phyloP scores from a whole-genome alignment of 2,329 filamentous ascomycete species.

The Dothistroma septosporum region DNA sequence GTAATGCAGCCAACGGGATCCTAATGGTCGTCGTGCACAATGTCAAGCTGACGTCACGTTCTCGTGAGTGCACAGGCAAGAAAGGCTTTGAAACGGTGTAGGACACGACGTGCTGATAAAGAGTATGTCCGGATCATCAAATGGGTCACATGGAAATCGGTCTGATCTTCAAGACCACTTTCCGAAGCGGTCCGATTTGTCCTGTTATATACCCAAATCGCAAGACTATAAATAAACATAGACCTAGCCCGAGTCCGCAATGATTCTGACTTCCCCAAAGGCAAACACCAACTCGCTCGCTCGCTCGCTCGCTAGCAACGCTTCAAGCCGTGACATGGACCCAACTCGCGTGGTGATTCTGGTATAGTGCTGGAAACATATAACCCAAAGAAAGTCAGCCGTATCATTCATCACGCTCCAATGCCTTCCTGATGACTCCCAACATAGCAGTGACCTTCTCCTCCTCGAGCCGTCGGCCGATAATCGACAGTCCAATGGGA shows the following conservation, averaged over 20 bases:
- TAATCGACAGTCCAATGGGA: conserved; percentile 53
- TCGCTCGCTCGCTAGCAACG: not conserved
- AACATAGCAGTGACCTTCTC: conserved; percentile 48
- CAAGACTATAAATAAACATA: not conserved
- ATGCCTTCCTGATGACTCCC: conserved; percentile 32
- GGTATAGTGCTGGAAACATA: not conserved
- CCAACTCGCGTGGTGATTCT: not conserved
- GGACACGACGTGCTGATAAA: not conserved
- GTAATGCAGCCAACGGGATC: not conserved
- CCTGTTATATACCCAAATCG: not conserved
- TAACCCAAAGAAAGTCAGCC: not conserved
- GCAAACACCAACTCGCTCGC: not conserved
- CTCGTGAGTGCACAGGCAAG: no score
- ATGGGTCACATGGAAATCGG: not conserved
- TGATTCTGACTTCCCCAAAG: not conserved
- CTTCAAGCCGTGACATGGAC: not conserved
- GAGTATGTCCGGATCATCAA: not conserved
- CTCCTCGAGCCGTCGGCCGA: conserved; percentile 52
- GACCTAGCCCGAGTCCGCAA: not conserved
- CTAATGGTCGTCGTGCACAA: not conserved
- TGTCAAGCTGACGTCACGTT: not conserved
- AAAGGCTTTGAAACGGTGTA: not conserved
- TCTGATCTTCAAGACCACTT: not conserved
- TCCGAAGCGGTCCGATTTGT: not conserved
- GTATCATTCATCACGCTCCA: not conserved